Evolutionary conservation across 1,284 basidiomycete species (phyloP).

Genomic region (Leccinum fallax): DNA sequence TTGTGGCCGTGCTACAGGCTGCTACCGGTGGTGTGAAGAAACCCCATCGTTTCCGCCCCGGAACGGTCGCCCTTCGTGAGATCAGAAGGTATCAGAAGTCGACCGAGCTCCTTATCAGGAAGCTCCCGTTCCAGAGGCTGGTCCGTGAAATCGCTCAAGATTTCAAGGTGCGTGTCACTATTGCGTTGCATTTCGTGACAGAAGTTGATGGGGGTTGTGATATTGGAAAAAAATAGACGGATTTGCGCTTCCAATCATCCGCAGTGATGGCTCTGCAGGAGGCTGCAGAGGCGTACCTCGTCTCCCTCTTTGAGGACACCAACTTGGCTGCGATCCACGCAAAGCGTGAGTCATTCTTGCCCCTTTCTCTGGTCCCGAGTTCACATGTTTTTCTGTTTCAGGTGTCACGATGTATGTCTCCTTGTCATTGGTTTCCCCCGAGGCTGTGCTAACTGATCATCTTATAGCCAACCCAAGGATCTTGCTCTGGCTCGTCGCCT

Average conservation of each 20-base stretch:
- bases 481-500: slow-evolving; percentile 88
- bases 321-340: slow-evolving; percentile 94
- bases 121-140: slow-evolving; percentile 94
- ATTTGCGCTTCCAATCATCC: slow-evolving; percentile 96
- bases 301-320: slow-evolving; percentile 92
- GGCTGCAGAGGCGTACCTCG: slow-evolving; percentile 95
- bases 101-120: slow-evolving; percentile 93
- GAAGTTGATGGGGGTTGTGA: slow-evolving; percentile 8
- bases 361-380: neutral
- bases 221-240: slow-evolving; percentile 53
- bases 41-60: slow-evolving; percentile 95
- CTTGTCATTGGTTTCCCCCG: neutral
- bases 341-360: slow-evolving; percentile 57
- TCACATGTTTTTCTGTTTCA: slow-evolving; percentile 16
- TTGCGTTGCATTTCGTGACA: slow-evolving; percentile 6
- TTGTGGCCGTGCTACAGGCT: slow-evolving; percentile 45
- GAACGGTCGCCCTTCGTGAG: slow-evolving; percentile 98
- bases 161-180: slow-evolving; percentile 73
- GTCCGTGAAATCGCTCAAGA: slow-evolving; percentile 97
- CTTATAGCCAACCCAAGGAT: slow-evolving; percentile 76
- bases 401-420: slow-evolving; percentile 70
- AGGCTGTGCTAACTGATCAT: slow-evolving; percentile 11
- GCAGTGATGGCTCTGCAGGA: slow-evolving; percentile 96
- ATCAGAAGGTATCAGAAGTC: slow-evolving; percentile 98
- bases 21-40: slow-evolving; percentile 97